A percentile compares a stretch with the other conserved stretches of the same genome.
phyloP scores from a whole-genome alignment of 805 yeast genomes.

The Cyberlindnera mrakii region DNA sequence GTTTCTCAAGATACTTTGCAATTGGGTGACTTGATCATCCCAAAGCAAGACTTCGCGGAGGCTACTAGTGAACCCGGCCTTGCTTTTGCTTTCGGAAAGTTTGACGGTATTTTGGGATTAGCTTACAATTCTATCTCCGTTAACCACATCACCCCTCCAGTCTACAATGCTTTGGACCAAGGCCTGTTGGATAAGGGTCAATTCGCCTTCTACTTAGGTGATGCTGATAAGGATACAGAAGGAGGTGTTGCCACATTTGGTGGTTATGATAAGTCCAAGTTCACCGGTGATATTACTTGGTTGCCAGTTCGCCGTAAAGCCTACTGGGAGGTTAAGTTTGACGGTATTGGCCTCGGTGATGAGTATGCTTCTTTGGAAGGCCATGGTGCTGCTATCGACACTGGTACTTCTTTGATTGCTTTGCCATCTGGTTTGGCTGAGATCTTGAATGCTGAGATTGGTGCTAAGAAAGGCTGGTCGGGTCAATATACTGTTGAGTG shows the following conservation, averaged over 20 bases:
- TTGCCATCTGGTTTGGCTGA: constrained; percentile 95
- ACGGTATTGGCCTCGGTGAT: constrained; percentile 86
- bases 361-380: constrained; percentile 77
- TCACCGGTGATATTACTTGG: constrained; percentile 83
- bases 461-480: constrained; percentile 95
- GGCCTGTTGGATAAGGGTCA: constrained; percentile 79
- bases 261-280: constrained; percentile 77
- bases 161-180: constrained; percentile 78
- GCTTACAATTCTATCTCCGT: constrained; percentile 92
- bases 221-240: constrained; percentile 49
- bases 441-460: constrained; percentile 89
- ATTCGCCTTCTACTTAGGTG: constrained; percentile 90
- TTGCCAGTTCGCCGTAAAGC: constrained; percentile 99
- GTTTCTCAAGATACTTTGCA: constrained; percentile 79
- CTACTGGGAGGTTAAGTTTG: constrained; percentile 96
- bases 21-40: constrained; percentile 79
- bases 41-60: constrained; percentile 92
- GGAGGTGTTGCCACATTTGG: constrained; percentile 97
- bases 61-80: constrained; percentile 96
- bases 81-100: constrained; percentile 97
- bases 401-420: constrained; percentile 95
- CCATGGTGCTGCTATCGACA: constrained; percentile 97
- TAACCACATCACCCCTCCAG: constrained; percentile 85
- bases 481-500: constrained; percentile 96
- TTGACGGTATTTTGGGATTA: constrained; percentile 94